A percentile compares a stretch with the other conserved stretches of the same genome.
These are phyloP conservation scores for Solanum hybrid DNA, from an alignment of 305 asterid genomes.

Conservation along the genomic window DNA sequence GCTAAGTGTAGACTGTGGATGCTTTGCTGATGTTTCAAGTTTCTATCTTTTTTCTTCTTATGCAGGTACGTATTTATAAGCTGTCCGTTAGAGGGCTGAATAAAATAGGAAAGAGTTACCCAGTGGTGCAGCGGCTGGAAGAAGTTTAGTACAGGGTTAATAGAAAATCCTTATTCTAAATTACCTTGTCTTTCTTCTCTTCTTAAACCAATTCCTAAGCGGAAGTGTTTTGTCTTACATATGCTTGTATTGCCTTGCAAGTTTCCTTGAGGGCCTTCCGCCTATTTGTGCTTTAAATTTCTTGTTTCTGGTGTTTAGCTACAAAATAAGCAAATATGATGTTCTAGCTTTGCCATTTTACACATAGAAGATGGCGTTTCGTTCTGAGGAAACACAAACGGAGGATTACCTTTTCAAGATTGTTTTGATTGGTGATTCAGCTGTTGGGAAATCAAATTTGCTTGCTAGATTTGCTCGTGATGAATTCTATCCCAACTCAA, in stretches of 20 bases:
- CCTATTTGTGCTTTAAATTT: not conserved
- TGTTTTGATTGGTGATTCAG: constrained; percentile 81
- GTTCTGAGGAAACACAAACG: constrained; percentile 47
- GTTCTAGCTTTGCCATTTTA: constrained; percentile 16
- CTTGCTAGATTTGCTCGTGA: constrained; percentile 88
- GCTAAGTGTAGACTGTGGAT: constrained; percentile 1
- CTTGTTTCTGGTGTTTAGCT: constrained; percentile 2
- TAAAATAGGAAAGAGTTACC: not conserved
- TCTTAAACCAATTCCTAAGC: constrained; percentile 1
- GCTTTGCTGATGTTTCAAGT: constrained; percentile 10
- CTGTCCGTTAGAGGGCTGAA: constrained; percentile 10
- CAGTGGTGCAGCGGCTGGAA: constrained; percentile 8
- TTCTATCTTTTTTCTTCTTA: constrained; percentile 23
- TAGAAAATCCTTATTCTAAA: not conserved
- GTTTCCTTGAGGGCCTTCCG: constrained; percentile 14
- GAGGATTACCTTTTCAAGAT: constrained; percentile 94
- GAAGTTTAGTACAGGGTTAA: constrained; percentile 9
- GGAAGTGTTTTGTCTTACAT: constrained; percentile 1
- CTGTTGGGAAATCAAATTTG: constrained; percentile 87
- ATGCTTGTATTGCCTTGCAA: constrained; percentile 16
- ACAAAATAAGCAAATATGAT: constrained; percentile 21
- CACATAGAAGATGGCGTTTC: constrained; percentile 44
- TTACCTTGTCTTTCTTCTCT: constrained; percentile 12
- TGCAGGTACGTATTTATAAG: constrained; percentile 30
- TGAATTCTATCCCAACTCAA: constrained; percentile 77